Evolutionary conservation across 306 rosid species (phyloP), one percentile per base, ranked within the genome.

Genomic region (Begonia peltatifolia): DNA sequence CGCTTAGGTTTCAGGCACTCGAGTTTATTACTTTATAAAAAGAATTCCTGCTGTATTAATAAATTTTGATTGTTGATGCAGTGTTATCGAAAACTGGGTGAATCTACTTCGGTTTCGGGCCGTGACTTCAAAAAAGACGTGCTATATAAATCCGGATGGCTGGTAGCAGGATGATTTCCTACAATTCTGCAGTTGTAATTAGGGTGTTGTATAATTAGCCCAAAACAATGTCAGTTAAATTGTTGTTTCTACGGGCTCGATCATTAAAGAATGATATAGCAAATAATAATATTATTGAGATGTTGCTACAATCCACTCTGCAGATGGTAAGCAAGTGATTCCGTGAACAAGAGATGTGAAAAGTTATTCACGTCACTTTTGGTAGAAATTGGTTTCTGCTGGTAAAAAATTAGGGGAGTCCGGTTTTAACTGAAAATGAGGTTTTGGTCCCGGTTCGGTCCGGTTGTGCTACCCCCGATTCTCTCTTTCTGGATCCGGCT

Each of bases 31-130:
- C 18, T 17, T 17, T 17, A 17, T 17, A 17, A 17, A 17, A 17
- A 17, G 18, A 17, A 17, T 17, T 17, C 18, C 18, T 0, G 18
- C 18, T 49, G 42, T 18, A 6, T 52, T 23, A 6, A 36, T 53
- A 46, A 48, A 64, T 55, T 7, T 10, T 6, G 9, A 9, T 69
- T 68, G 68, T 61, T 62, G 63, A 51, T 76, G 79, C 80, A 90
- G 97, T 90, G 97, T 67, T 90, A 80, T 63, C 95, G 95, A 8
- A 94, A 92, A 12, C 95, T 77, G 77, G 95, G 97, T 1, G 94
- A 90, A 63, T 90, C 97, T 1, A 77, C 85, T 52, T 85, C 97
- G 11, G 85, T 90, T 54, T 72, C 87, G 5, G 95, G 95, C 42
- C 95, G 97, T 66, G 72, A 90, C 73, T 90, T 90, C 63, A 83